A percentile compares a stretch with the other conserved stretches of the same genome.
Evolutionary conservation across 106 monocot genomes (phyloP).

Genomic region (Apostasia shenzhenica): DNA sequence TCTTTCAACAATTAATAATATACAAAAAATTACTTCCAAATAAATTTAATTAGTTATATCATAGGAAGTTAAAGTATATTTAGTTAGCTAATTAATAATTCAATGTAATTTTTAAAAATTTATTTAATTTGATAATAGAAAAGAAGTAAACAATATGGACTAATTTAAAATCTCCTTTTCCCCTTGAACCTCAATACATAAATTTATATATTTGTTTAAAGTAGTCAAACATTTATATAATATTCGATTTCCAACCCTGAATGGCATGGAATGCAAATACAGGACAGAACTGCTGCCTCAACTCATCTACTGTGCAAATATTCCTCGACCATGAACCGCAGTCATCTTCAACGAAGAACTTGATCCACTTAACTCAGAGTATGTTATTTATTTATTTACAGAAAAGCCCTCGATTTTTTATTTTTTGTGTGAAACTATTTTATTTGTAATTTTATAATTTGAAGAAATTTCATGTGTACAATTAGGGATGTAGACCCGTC

Average conservation of each 20-base stretch:
- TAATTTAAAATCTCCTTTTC: neutral
- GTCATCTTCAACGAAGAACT: constrained; percentile 41
- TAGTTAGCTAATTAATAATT: no score
- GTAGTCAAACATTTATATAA: neutral
- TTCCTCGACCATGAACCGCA: constrained; percentile 51
- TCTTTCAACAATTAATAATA: no score
- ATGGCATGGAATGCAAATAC: neutral
- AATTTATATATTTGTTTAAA: no score
- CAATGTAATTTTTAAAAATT: no score
- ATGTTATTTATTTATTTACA: neutral
- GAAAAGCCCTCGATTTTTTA: neutral
- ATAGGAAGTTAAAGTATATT: no score
- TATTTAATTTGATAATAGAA: no score
- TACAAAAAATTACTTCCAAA: no score
- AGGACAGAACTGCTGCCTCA: constrained; percentile 63
- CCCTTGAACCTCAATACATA: no score
- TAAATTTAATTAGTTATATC: no score
- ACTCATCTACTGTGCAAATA: constrained; percentile 27
- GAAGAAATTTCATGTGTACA: no score
- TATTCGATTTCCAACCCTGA: neutral
- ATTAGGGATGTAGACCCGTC: no score
- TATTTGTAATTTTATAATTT: no score
- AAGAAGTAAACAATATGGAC: neutral
- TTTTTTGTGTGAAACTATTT: neutral
- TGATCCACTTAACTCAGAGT: constrained; percentile 60